Evolutionary conservation across 257 asterid genomes (phyloP), one percentile per base, ranked within the genome.

Genomic region (Agastache rugosa): DNA sequence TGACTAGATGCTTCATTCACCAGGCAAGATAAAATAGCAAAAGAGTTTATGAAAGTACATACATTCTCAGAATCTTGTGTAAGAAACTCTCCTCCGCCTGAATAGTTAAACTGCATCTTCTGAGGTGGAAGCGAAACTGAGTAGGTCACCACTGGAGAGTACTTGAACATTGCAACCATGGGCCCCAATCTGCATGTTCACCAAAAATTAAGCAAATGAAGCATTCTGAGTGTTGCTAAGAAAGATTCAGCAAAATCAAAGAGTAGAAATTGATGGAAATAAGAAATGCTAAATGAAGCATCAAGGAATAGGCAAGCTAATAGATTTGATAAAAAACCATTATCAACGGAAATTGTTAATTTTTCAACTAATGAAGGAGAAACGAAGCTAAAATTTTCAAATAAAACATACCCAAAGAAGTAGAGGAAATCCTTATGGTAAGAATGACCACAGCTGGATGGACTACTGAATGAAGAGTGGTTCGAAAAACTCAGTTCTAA

Each of bases 401-500:
- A 62, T 23, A 55, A 66, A 59, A 61, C 90, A 55, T 91, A 94
- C 98, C 97, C 98, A 54, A 94, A 94, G 85, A 94, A 94, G 83
- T 86, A 83, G 75, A 91, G 89, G 85, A 88, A 94, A 85, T 94
- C 98, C 76, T 82, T 87, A 62, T 90, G 93, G 83, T 91, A 90
- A 63, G 94, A 91, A 85, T 91, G 98, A 23, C 97, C 98, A 71
- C 97, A 94, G 79, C 84, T 74, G 53, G 98, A 81, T 67, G 74
- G 79, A 78, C 84, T 81, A 71, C 69, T 76, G 80, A 94, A 84
- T 35, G 93, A 84, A 39, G 96, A 93, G 81, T 89, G 85, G 77
- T 86, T 86, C 20, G 97, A 92, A 80, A 91, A 94, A 76, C 91
- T 81, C 74, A 94, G 91, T 85, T 91, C 97, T 92, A 94, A 82